Evolutionary conservation across 78 protist species (phyloP).

Genomic region (Dictyostelium capitatum): DNA sequence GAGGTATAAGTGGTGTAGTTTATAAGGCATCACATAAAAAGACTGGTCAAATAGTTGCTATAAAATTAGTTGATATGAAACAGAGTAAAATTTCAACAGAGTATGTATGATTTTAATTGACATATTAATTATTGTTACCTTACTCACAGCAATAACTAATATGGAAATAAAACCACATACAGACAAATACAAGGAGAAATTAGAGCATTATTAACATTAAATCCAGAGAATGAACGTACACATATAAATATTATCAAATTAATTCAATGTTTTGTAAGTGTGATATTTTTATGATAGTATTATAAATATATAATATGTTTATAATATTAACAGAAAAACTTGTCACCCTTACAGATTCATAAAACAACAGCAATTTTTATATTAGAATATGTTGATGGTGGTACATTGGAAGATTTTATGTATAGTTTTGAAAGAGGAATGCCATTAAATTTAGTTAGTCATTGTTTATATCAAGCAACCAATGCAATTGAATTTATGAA

Average conservation of each 20-base stretch:
- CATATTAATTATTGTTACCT: too few relatives aligned
- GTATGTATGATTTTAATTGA: constrained; percentile 6
- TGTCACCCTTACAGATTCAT: constrained; percentile 28
- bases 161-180: background rate
- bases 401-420: constrained; percentile 74
- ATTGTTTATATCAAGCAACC: constrained; percentile 31
- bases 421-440: constrained; percentile 63
- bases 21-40: constrained; percentile 47
- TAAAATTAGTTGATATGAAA: constrained; percentile 66
- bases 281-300: too few relatives aligned
- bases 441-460: constrained; percentile 26
- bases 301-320: background rate
- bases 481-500: constrained; percentile 72
- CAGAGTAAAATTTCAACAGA: constrained; percentile 42
- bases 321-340: background rate
- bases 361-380: constrained; percentile 77
- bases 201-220: constrained; percentile 58
- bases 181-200: constrained; percentile 76
- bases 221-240: constrained; percentile 29
- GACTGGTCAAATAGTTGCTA: constrained; percentile 60
- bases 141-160: too few relatives aligned
- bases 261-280: constrained; percentile 73
- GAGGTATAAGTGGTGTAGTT: constrained; percentile 76
- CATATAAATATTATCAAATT: constrained; percentile 62
- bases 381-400: constrained; percentile 77